Conservation (phyloP, 2,329 filamentous ascomycete species). For the Colletotrichum sp. region DNA sequence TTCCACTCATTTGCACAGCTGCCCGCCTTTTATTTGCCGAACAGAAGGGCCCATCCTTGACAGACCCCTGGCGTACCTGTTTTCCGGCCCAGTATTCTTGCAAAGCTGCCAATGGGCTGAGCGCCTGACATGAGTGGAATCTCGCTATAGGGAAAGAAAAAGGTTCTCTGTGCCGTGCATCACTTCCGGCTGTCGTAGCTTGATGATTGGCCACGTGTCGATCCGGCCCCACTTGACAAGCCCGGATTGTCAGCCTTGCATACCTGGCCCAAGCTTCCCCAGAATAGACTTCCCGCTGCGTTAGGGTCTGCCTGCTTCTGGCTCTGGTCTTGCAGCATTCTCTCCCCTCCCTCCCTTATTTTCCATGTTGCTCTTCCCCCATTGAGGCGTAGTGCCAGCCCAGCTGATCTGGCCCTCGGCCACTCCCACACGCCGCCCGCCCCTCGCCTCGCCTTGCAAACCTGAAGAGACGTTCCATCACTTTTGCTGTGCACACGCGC, state of each 20-base stretch:
- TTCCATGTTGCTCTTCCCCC: background rate
- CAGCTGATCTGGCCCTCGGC: background rate
- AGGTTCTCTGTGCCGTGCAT: background rate
- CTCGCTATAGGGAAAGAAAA: background rate
- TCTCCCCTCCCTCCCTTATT: background rate
- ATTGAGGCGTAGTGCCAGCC: background rate
- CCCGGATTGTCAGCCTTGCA: constrained; percentile 16
- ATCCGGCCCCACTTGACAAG: background rate
- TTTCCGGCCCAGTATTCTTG: background rate
- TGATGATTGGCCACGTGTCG: constrained; percentile 1
- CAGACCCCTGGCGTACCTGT: background rate
- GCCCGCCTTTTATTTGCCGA: background rate
- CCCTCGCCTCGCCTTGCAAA: background rate
- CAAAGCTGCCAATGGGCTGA: background rate
- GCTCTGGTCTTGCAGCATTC: background rate
- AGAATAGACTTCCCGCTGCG: constrained; percentile 19
- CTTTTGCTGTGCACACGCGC: background rate
- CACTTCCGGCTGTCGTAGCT: background rate
- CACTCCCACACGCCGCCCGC: background rate
- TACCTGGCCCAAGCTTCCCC: background rate
- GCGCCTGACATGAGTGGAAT: background rate
- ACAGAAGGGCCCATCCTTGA: background rate
- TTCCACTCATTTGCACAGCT: background rate
- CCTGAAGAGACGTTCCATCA: background rate
- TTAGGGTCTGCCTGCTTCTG: constrained; percentile 6